Percentiles rank a stretch among this genome's conserved stretches.
phyloP scores from a whole-genome alignment of 1,284 basidiomycete genomes.

The Testicularia cyperi region DNA sequence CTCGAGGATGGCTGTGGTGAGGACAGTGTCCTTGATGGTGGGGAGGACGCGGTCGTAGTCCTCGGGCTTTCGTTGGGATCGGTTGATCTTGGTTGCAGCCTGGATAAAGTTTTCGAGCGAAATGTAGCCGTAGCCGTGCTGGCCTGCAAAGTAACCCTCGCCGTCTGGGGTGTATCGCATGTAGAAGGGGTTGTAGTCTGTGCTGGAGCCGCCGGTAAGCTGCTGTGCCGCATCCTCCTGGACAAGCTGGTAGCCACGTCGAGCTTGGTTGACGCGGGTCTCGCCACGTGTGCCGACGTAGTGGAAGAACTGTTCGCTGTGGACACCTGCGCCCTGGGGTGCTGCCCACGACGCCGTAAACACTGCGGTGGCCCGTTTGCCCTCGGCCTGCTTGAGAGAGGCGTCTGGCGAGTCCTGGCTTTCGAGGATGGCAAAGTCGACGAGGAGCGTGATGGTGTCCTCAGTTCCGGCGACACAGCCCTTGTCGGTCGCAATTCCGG shows the following conservation, averaged over 20 bases:
- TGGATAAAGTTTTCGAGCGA: constrained; percentile 90
- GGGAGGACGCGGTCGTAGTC: constrained; percentile 81
- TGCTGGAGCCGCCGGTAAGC: constrained; percentile 62
- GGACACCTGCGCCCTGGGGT: constrained; percentile 65
- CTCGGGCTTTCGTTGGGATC: constrained; percentile 66
- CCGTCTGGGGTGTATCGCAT: constrained; percentile 92
- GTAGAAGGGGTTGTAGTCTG: constrained; percentile 81
- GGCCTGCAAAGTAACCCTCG: constrained; percentile 86
- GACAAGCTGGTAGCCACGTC: constrained; percentile 84
- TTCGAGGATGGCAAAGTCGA: constrained; percentile 79
- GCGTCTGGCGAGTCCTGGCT: constrained; percentile 68
- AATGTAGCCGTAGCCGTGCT: constrained; percentile 83
- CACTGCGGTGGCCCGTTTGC: constrained; percentile 70
- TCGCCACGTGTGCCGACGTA: constrained; percentile 68
- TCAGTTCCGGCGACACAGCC: constrained; percentile 81
- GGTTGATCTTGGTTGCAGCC: constrained; percentile 66
- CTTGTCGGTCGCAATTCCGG: constrained; percentile 85
- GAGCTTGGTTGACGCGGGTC: constrained; percentile 86
- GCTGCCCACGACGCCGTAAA: constrained; percentile 73
- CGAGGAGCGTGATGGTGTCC: constrained; percentile 89
- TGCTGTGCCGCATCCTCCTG: constrained; percentile 78
- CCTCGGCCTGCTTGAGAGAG: constrained; percentile 65
- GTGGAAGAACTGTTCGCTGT: constrained; percentile 84
- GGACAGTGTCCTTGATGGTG: constrained; percentile 81
- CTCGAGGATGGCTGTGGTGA: constrained; percentile 87